These are phyloP conservation scores for Populus hybrid DNA, from an alignment of 441 rosid species.

Conservation along the genomic window DNA sequence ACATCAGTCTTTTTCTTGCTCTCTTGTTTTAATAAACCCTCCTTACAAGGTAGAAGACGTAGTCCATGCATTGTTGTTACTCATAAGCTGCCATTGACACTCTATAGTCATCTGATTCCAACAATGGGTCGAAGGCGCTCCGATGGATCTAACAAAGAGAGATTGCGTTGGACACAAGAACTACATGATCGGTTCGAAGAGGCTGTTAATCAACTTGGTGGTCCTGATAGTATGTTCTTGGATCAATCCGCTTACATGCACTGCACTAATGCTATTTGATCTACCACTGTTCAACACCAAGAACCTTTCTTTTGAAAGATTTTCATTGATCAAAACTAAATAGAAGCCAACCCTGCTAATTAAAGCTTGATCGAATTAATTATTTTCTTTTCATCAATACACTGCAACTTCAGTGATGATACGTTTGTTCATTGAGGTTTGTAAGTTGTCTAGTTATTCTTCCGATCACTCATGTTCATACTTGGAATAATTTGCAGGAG, in stretches of 20 bases:
- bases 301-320: background rate
- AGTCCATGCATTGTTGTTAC: background rate
- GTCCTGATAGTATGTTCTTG: conserved; percentile 53
- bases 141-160: conserved; percentile 43
- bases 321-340: background rate
- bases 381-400: background rate
- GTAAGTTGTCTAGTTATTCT: background rate
- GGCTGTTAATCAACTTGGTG: conserved; percentile 63
- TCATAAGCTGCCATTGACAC: background rate
- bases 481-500: conserved; percentile 33
- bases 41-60: background rate
- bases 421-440: background rate
- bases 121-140: conserved; percentile 40
- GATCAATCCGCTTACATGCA: background rate
- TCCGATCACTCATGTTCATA: background rate
- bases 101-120: background rate
- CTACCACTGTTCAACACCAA: background rate
- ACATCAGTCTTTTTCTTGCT: conserved; percentile 9
- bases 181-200: conserved; percentile 53
- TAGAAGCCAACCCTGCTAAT: background rate
- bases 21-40: conserved; percentile 19
- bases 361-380: background rate
- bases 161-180: conserved; percentile 58
- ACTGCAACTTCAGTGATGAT: background rate
- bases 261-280: background rate